Conservation (phyloP, 2,329 filamentous ascomycete species). For the Aspergillus sp. region DNA sequence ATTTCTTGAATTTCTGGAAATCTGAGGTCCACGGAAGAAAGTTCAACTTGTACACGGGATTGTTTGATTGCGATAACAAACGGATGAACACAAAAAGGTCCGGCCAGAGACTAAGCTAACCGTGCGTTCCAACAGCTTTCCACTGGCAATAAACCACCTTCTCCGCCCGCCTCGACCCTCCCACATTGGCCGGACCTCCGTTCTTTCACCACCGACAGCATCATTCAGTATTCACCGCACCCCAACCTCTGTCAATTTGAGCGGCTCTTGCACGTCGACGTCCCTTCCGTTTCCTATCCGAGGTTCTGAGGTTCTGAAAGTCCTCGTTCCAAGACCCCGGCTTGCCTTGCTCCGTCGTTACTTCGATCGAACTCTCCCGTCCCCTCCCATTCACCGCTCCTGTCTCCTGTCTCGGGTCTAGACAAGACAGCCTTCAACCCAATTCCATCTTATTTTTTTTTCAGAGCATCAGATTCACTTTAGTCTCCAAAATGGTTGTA, state of each 20-base stretch:
- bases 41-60: constrained; percentile 2
- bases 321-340: constrained; percentile 5
- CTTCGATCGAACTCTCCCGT: constrained; percentile 6
- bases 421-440: constrained; percentile 19
- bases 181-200: constrained; percentile 22
- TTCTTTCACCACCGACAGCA: constrained; percentile 9
- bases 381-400: constrained; percentile 17
- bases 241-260: constrained; percentile 12
- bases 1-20: constrained; percentile 7
- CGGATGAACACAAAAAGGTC: constrained; percentile 4
- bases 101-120: constrained; percentile 8
- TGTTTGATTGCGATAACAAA: constrained; percentile 6
- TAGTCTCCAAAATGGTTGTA: constrained; percentile 53
- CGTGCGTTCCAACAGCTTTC: constrained; percentile 15
- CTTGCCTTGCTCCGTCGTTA: constrained; percentile 2
- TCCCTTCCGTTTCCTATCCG: constrained; percentile 4
- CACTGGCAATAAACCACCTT: constrained; percentile 22
- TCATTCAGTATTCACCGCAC: constrained; percentile 9
- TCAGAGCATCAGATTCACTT: constrained; percentile 13
- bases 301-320: background rate
- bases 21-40: constrained; percentile 8
- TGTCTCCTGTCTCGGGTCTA: constrained; percentile 16
- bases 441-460: constrained; percentile 9
- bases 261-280: constrained; percentile 12
- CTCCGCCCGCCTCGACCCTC: constrained; percentile 28